Evolutionary conservation across 495 filamentous ascomycete species (phyloP).

Genomic region (Halenospora varia): DNA sequence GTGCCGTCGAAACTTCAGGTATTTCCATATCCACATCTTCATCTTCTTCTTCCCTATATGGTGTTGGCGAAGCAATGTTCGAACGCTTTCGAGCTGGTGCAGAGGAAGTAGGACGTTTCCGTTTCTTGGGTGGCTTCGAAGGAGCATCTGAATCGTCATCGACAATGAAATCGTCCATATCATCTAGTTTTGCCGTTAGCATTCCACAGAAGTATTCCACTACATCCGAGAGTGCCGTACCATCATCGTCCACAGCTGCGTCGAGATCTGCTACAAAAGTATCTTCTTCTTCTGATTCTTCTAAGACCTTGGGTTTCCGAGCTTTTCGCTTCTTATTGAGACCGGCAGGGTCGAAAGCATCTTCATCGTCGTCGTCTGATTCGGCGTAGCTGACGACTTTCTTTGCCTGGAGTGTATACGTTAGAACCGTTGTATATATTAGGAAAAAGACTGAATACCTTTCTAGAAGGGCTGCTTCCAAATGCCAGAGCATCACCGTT

Average conservation of each 20-base stretch:
- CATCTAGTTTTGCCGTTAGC: conserved; percentile 34
- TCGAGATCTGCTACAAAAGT: conserved; percentile 47
- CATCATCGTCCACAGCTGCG: conserved; percentile 56
- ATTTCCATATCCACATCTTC: conserved; percentile 52
- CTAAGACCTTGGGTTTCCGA: conserved; percentile 34
- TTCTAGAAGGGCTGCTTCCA: conserved; percentile 56
- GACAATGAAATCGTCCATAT: conserved; percentile 83
- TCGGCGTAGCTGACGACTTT: conserved; percentile 65
- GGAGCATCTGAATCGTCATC: conserved; percentile 77
- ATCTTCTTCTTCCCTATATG: conserved; percentile 29
- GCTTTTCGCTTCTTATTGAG: conserved; percentile 31
- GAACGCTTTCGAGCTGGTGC: conserved; percentile 54
- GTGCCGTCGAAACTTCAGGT: conserved; percentile 64
- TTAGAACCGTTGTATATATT: too few relatives aligned
- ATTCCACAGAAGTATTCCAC: too few relatives aligned
- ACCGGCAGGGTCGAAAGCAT: conserved; percentile 42
- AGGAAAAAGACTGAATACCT: too few relatives aligned
- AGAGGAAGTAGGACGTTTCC: conserved; percentile 58
- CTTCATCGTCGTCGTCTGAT: conserved; percentile 58
- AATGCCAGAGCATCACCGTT: conserved; percentile 17
- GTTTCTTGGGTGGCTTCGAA: conserved; percentile 55
- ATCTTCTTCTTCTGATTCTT: conserved; percentile 73
- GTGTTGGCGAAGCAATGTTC: conserved; percentile 41
- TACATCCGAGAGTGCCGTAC: conserved; percentile 38
- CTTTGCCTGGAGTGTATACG: conserved; percentile 21